Evolutionary conservation across 805 yeast species (phyloP).

Genomic region (Candida taoyuanica): DNA sequence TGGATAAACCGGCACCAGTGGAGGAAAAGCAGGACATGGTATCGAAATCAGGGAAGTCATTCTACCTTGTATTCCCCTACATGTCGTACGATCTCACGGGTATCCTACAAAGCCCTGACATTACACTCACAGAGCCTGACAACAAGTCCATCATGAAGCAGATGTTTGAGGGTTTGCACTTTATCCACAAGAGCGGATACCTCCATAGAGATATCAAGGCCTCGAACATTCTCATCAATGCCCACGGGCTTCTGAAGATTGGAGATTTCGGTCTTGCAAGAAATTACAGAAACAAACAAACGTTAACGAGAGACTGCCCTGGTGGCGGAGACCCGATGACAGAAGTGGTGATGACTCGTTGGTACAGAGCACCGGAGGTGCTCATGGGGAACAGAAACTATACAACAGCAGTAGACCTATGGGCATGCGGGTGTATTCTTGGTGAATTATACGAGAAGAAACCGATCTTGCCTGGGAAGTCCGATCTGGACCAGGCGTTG

Average conservation of each 20-base stretch:
- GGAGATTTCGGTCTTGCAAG: constrained; percentile 97
- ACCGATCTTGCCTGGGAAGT: constrained; percentile 81
- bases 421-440: constrained; percentile 97
- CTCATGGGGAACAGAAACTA: constrained; percentile 79
- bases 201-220: constrained; percentile 93
- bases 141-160: constrained; percentile 82
- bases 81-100: constrained; percentile 93
- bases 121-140: constrained; percentile 55
- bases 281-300: constrained; percentile 56
- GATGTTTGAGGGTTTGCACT: constrained; percentile 73
- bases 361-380: constrained; percentile 97
- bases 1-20: constrained; percentile 34
- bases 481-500: constrained; percentile 86
- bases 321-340: constrained; percentile 51
- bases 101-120: constrained; percentile 71
- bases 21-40: constrained; percentile 12
- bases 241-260: constrained; percentile 71
- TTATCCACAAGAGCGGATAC: constrained; percentile 58
- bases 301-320: constrained; percentile 40
- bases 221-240: constrained; percentile 84
- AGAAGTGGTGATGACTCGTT: constrained; percentile 85
- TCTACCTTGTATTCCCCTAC: constrained; percentile 88
- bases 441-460: constrained; percentile 80
- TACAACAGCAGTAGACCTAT: constrained; percentile 92
- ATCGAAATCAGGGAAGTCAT: constrained; percentile 32